These are phyloP conservation scores for Wickerhamomyces rabaulensis DNA, from an alignment of 805 yeast species.

Conservation along the genomic window DNA sequence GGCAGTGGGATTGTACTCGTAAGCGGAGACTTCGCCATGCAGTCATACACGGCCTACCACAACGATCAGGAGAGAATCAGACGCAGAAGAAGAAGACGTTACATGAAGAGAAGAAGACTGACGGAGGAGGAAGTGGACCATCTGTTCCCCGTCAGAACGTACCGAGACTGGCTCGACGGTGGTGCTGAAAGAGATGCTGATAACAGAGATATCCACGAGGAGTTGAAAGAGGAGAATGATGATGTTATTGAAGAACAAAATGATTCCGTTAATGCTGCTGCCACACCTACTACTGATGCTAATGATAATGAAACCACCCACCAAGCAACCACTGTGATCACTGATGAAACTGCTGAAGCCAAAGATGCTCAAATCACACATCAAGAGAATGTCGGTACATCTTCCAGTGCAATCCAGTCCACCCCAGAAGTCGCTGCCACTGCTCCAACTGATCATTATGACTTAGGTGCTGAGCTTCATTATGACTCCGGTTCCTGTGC, in stretches of 20 bases:
- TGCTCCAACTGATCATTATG: constrained; percentile 8
- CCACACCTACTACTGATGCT: background rate
- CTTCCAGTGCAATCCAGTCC: background rate
- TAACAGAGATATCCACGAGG: constrained; percentile 39
- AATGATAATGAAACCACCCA: background rate
- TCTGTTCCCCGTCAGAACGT: constrained; percentile 53
- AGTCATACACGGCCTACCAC: constrained; percentile 16
- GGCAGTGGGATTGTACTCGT: constrained; percentile 16
- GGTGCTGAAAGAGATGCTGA: constrained; percentile 49
- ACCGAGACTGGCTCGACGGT: constrained; percentile 55
- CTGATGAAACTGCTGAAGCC: background rate
- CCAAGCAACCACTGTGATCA: background rate
- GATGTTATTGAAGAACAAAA: constrained; percentile 10
- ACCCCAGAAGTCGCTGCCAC: background rate
- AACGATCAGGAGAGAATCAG: constrained; percentile 8
- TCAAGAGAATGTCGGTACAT: background rate
- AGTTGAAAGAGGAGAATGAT: constrained; percentile 30
- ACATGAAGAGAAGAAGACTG: constrained; percentile 43
- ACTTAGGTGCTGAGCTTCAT: constrained; percentile 31
- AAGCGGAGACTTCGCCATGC: constrained; percentile 21
- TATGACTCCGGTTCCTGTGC: constrained; percentile 71
- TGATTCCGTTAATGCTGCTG: background rate
- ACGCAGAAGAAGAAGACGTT: constrained; percentile 35
- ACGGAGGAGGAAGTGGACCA: constrained; percentile 54
- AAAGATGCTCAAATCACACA: background rate